Base-by-base conservation (phyloP, 2,329 filamentous ascomycete species). In the Penicillium sclerotiorum region DNA sequence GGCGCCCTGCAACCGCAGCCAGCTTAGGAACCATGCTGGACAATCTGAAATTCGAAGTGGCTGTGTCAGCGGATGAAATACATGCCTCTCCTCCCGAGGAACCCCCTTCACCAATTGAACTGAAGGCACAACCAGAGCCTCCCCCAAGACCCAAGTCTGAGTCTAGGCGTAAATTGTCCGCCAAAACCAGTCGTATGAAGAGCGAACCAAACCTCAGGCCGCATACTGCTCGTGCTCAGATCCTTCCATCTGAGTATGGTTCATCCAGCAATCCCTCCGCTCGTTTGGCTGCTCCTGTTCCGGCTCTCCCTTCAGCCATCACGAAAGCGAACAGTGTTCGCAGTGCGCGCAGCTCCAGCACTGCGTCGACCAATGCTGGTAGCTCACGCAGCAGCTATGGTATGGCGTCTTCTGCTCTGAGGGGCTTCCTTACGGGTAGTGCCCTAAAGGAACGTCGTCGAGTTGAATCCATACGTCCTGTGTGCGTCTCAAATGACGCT, bases 1-100 rank as follows among this genome's bases (percentile, higher is more conserved):
- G 64, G 39, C 70, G 68, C n/a, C 70, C 69, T 11, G 60, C 55
- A 12, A 73, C 72, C 20, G 71, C 70, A 43, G 62, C 64, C 5
- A 73, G 70, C 36, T 53, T 73, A 17, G 63, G 62, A 11, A 70
- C 68, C 13, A 69, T 73, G 63, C 59, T 74, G 13, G 67, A 71
- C 11, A 68, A 69, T 41, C 51, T 73, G 22, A 70, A 69, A 21
- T 60, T 72, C 13, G 67, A 70, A 37, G 59, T 70, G 5, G 62
- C 67, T 2, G 59, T 68, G 3, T 65, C 64, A 13, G 49, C 61
- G 30, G 57, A 61, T 35, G 68, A 69, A 45, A 41, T 65, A 9
- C 57, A 52, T 11, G 47, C 51, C 12, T 57, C 52, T 11, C 60
- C 57, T 21, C 60, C 58, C 21, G 52, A 59, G 17, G 51, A 58